Evolutionary conservation across 805 yeast genomes (phyloP).

Genomic region (Lipomyces yamanashiensis): DNA sequence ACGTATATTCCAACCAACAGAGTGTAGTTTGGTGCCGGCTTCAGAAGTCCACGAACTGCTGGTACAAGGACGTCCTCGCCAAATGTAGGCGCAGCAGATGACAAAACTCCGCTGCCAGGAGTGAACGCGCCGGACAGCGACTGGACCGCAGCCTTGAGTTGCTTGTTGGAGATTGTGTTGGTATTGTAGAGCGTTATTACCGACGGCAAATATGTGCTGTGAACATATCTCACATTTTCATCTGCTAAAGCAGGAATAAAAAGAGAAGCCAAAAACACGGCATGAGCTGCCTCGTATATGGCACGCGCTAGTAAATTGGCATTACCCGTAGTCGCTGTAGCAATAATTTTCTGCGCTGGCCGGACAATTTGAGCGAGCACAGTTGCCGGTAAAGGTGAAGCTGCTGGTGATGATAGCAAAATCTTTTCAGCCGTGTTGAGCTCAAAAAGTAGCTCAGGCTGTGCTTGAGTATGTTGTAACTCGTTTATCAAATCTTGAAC

Average conservation of each 20-base stretch:
- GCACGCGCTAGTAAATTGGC: constrained; percentile 4
- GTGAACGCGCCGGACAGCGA: constrained; percentile 19
- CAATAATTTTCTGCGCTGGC: constrained; percentile 15
- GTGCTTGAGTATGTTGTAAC: background rate
- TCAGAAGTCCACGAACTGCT: background rate
- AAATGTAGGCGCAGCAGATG: constrained; percentile 21
- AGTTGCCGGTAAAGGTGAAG: constrained; percentile 1
- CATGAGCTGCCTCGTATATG: constrained; percentile 36
- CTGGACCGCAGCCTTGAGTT: constrained; percentile 20
- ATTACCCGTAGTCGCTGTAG: background rate
- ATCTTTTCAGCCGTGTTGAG: constrained; percentile 29
- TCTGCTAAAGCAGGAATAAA: constrained; percentile 19
- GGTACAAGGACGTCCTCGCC: constrained; percentile 23
- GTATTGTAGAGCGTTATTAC: constrained; percentile 10
- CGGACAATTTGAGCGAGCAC: background rate
- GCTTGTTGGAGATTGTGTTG: constrained; percentile 15
- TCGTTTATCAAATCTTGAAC: constrained; percentile 3
- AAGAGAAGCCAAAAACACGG: constrained; percentile 35
- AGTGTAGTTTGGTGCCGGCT: background rate
- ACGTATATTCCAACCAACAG: constrained; percentile 12
- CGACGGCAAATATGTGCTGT: constrained; percentile 10
- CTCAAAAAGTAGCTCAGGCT: constrained; percentile 21
- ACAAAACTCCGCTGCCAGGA: constrained; percentile 27
- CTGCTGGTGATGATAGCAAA: constrained; percentile 21
- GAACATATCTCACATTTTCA: constrained; percentile 20